Evolutionary conservation across 495 filamentous ascomycete genomes (phyloP), one percentile per base, ranked within the genome.

Genomic region (Penicillium coprophilum): DNA sequence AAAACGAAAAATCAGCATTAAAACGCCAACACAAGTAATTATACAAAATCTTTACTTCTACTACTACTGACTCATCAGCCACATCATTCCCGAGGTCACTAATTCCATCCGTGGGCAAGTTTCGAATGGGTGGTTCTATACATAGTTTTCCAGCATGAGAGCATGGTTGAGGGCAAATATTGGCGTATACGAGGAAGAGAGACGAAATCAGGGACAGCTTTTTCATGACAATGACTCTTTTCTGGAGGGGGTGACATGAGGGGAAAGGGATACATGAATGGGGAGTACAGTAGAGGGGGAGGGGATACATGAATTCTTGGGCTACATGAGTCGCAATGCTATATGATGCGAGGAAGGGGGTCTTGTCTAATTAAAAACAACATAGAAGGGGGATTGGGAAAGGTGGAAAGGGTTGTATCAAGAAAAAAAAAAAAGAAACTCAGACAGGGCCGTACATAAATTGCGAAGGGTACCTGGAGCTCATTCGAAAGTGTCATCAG

Each of bases 281-380:
- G 49, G 53, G 56, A 50, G 36, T 50, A 56, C 39, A 57, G 43
- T 50, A 38, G 38, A 32, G 21, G 36, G 44, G 20, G 39, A 59
- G 59, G 68, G 69, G 62, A 63, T 79, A 79, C 76, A 79, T 79
- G 72, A 79, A 62, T 75, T 74, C 68, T 75, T 65, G 76, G 74
- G 73, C 75, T 79, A 79, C 76, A 79, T 79, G 74, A 77, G 50
- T 60, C 61, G 63, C 56, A 68, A 70, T 68, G 69, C 68, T 71
- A 71, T 68, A 64, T 53, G 40, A 57, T 57, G 55, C 55, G 56
- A 59, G 38, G 56, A 49, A 56, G 24, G 60, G 62, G 68, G 63
- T 65, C 69, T 71, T 70, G 73, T 79, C 74, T 79, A 79, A 75
- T 74, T 73, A 72, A 67, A 71, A 75, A 58, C 60, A 61, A 60